phyloP scores from a whole-genome alignment of 495 filamentous ascomycete species.

The Lepidopterella palustris region DNA sequence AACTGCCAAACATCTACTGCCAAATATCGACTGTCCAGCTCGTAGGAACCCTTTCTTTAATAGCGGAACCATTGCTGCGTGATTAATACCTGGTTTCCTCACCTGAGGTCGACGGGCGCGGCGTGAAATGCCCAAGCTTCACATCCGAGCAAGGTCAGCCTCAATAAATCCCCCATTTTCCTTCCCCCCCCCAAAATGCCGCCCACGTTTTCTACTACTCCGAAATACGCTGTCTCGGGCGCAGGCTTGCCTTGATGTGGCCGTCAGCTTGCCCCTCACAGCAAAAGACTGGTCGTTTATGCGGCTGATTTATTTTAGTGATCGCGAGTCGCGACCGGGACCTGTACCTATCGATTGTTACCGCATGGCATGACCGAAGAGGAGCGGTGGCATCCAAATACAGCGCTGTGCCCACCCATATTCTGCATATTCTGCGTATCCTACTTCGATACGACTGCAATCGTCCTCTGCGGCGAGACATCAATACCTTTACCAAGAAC shows the following conservation, averaged over 20 bases:
- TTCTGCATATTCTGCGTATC: background rate
- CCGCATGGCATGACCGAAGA: background rate
- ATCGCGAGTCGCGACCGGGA: too few species aligned
- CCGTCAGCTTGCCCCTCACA: background rate
- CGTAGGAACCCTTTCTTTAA: too few species aligned
- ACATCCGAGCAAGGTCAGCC: background rate
- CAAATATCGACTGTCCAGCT: too few species aligned
- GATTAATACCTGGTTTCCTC: too few species aligned
- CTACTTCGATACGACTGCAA: background rate
- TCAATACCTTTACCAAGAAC: background rate
- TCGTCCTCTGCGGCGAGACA: background rate
- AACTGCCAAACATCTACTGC: too few species aligned
- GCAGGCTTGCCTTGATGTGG: background rate
- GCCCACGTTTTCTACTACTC: background rate
- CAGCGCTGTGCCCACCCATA: background rate
- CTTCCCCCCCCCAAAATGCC: background rate
- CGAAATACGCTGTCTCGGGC: background rate
- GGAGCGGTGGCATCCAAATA: background rate
- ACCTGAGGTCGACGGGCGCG: background rate
- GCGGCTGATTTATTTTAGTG: background rate
- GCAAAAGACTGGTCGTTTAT: background rate
- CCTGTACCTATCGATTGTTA: background rate
- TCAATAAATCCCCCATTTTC: background rate
- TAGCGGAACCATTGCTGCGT: too few species aligned
- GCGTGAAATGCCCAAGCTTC: background rate